Base-by-base conservation (phyloP, 345 rosid species). In the Pugionium cornutum region DNA sequence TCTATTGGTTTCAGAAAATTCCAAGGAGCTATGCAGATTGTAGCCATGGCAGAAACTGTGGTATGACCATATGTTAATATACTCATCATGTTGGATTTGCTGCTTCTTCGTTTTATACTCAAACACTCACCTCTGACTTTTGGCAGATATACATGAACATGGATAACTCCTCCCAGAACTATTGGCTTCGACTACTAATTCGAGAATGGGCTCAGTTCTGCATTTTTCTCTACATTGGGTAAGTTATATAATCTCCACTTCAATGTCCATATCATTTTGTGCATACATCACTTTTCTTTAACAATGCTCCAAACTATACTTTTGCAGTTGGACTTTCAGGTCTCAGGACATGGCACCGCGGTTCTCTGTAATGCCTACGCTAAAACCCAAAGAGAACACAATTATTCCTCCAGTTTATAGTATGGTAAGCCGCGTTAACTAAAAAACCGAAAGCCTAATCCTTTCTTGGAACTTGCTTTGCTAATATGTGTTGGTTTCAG, bases 151-250 rank as follows among this genome's bases (percentile, higher is more conserved):
- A 81, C 73, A 78, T 87, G 63, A 89, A 89, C 64, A 71, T 87
- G 77, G 95, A 83, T 39, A 77, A 81, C 76, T 84, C 95, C 11
- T 59, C 87, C 0, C 84, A 82, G 41, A 82, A 78, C 67, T 92
- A 86, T 76, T 89, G 98, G 98, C 77, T 89, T 33, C 84, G 96
- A 33, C 59, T 87, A 43, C 76, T 87, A 53, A 77, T 92, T 74
- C 80, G 92, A 76, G 96, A 92, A 75, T 87, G 95, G 92, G 88
- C 89, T 41, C 88, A 87, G 59, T 81, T 92, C 76, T 86, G 95
- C 78, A 86, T 92, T 76, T 87, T 87, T 76, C 69, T 84, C 31
- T 92, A 84, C 62, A 83, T 92, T 33, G 98, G 96, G 98, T 92
- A 83, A 35, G 42, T 50, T 18, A 18, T 34, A 2, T 60, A 40